Evolutionary conservation across 2,329 filamentous ascomycete genomes (phyloP), one percentile per base, ranked within the genome.

Genomic region (Thielaviopsis punctulata): DNA sequence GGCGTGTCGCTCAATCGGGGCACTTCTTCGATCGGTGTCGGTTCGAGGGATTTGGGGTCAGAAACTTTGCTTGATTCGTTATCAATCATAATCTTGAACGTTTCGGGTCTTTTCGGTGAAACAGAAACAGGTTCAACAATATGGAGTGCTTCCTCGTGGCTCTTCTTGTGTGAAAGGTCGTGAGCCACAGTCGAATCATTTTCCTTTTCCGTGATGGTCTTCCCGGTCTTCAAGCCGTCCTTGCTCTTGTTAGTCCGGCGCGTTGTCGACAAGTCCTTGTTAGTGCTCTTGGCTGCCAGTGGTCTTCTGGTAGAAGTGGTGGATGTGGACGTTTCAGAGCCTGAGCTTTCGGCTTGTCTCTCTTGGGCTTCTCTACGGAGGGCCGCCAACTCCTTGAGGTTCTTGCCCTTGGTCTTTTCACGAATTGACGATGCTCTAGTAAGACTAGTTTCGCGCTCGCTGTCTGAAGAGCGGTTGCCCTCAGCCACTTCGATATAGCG

Each of bases 271-370:
- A 82, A 60, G 57, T 76, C 72, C 52, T 77, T 70, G 59, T 81
- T 81, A 15, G 75, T 73, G 63, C 68, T 82, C 64, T 82, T 82
- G 45, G 68, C 66, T 7, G 70, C 65, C 10, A 80, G 64, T 1
- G 76, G 72, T 53, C 69, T 73, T 48, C 76, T 70, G 33, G 62
- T 41, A 41, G 36, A 41, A 21, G 60, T 58, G 6, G 57, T 54
- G 1, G 59, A 55, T n/a, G 60, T 59, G 8, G 44, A 23, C 24
- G 44, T 46, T 23, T 46, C 44, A 21, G 44, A 27, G 22, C 22
- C 54, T 5, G 36, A 22, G 23, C 13, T 21, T 19, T 54, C 52
- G 22, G 18, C 23, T 10, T 47, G 56, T 45, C 60, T 63, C 45
- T 67, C 63, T 49, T 63, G 63, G 3, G 58, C 58, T n/a, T 73